Conservation (phyloP, 176 grass and related monocot species). For the Oryza coarctata region DNA sequence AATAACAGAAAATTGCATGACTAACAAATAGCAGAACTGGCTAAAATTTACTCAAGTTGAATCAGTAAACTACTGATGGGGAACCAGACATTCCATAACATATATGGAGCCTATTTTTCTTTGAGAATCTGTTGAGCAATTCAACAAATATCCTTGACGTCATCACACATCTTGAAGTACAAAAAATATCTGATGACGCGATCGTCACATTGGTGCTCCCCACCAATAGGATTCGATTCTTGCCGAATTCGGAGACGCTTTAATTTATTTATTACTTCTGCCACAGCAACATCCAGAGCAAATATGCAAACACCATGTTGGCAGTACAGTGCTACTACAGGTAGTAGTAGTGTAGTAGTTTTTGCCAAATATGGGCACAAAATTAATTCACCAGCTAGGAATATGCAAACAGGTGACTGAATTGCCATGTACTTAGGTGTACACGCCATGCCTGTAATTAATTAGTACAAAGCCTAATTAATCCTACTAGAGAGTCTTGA, state of each 20-base stretch:
- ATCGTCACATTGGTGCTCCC: neutral
- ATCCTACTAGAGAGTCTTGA: neutral
- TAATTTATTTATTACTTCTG: neutral
- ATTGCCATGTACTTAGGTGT: neutral
- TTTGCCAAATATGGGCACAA: neutral
- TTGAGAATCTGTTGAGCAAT: too few species aligned
- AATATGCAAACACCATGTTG: neutral
- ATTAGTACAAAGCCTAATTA: too few species aligned
- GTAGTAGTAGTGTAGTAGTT: neutral
- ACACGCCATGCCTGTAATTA: too few species aligned
- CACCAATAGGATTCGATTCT: neutral
- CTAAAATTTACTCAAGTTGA: too few species aligned
- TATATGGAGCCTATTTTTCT: too few species aligned
- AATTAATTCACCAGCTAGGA: neutral
- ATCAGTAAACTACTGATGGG: too few species aligned
- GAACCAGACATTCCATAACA: too few species aligned
- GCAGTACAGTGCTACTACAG: too few species aligned
- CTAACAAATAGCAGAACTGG: too few species aligned
- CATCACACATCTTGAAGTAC: neutral
- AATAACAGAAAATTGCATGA: too few species aligned
- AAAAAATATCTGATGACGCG: neutral
- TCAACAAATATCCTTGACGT: neutral
- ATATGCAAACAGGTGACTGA: neutral
- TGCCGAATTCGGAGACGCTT: neutral
- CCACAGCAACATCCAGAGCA: neutral